phyloP scores from a whole-genome alignment of 164 flowering plant species.

The Piper longum region DNA sequence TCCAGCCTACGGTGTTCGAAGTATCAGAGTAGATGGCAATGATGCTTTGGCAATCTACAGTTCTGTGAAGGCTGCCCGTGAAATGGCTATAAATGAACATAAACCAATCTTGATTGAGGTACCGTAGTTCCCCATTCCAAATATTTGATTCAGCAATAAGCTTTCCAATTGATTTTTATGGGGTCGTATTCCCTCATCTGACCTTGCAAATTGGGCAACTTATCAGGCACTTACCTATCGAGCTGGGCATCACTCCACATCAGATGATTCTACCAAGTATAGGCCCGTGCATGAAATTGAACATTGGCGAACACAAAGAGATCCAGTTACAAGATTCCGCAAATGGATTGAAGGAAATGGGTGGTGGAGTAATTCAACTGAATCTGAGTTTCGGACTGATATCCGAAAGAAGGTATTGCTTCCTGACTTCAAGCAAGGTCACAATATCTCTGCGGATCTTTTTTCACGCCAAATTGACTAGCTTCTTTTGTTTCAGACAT shows the following conservation, averaged over 20 bases:
- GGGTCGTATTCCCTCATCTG: too few species aligned
- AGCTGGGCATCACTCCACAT: conserved; percentile 89
- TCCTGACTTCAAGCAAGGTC: background rate
- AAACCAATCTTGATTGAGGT: conserved; percentile 84
- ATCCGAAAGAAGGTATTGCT: conserved; percentile 48
- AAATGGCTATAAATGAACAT: conserved; percentile 57
- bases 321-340: conserved; percentile 57
- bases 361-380: conserved; percentile 67
- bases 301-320: conserved; percentile 47
- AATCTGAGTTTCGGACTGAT: conserved; percentile 39
- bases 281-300: conserved; percentile 67
- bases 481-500: conserved; percentile 20
- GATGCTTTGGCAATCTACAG: conserved; percentile 78
- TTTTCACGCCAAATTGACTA: background rate
- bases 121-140: background rate
- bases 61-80: conserved; percentile 64
- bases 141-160: background rate
- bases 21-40: conserved; percentile 87
- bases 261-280: conserved; percentile 93
- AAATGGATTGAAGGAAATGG: conserved; percentile 71
- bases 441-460: background rate
- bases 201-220: too few species aligned
- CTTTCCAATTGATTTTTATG: background rate
- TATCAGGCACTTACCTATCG: conserved; percentile 81
- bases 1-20: conserved; percentile 76